These are phyloP conservation scores for Saccharomyces hybrid DNA, from an alignment of 1,139 yeast species.

Conservation along the genomic window DNA sequence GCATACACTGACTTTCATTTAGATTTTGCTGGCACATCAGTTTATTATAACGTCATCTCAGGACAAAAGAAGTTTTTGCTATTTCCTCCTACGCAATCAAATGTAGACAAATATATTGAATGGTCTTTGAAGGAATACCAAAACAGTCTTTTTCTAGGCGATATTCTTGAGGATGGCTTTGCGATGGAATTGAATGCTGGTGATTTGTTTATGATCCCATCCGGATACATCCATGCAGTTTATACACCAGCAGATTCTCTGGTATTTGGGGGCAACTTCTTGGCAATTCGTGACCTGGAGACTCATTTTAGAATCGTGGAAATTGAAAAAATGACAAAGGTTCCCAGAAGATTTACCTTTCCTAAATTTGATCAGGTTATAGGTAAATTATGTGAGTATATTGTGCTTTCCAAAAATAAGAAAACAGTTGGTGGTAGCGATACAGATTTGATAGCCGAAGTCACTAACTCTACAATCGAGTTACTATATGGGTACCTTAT, in stretches of 20 bases:
- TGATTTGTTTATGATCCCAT: slow-evolving; percentile 74
- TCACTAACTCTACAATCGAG: neutral
- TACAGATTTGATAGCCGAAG: neutral
- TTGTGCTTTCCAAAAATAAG: slow-evolving; percentile 5
- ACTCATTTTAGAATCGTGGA: slow-evolving; percentile 55
- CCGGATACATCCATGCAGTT: slow-evolving; percentile 93
- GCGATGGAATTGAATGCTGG: slow-evolving; percentile 59
- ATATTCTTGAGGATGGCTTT: slow-evolving; percentile 44
- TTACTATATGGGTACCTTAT: neutral
- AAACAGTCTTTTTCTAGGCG: slow-evolving; percentile 60
- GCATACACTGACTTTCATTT: slow-evolving; percentile 86
- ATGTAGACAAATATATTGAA: slow-evolving; percentile 51
- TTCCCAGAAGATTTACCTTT: slow-evolving; percentile 67
- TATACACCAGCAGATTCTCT: slow-evolving; percentile 74
- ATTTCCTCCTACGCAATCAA: slow-evolving; percentile 65
- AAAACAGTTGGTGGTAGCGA: neutral
- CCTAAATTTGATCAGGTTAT: slow-evolving; percentile 67
- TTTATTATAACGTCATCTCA: slow-evolving; percentile 69
- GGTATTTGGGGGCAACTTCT: slow-evolving; percentile 81
- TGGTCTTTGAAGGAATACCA: slow-evolving; percentile 62
- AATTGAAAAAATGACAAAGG: slow-evolving; percentile 61
- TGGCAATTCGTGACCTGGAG: slow-evolving; percentile 55
- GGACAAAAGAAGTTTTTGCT: slow-evolving; percentile 71
- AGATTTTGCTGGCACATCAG: slow-evolving; percentile 90
- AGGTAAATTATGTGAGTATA: slow-evolving; percentile 24